phyloP scores from a whole-genome alignment of 2,329 filamentous ascomycete species.

The Endothia cerciana region DNA sequence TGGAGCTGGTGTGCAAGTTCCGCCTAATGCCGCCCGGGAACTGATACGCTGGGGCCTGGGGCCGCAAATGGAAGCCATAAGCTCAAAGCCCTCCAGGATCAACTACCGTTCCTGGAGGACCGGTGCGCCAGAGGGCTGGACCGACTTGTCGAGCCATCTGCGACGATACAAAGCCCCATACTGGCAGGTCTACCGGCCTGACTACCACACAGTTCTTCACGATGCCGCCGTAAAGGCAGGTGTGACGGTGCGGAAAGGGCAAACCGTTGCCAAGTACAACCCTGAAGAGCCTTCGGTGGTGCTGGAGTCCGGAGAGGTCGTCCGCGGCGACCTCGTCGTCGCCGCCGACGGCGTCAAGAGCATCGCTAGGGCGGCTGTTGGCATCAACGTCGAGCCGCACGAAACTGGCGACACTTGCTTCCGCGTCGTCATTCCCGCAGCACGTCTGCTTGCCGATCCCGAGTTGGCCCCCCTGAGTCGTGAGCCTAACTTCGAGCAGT shows the following conservation, averaged over 20 bases:
- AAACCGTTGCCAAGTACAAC: slow-evolving; percentile 12
- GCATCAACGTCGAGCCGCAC: slow-evolving; percentile 25
- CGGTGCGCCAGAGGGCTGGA: slow-evolving; percentile 9
- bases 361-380: slow-evolving; percentile 18
- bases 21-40: slow-evolving; percentile 12
- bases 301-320: slow-evolving; percentile 11
- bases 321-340: slow-evolving; percentile 18
- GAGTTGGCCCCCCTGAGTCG: slow-evolving; percentile 17
- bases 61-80: slow-evolving; percentile 23
- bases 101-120: slow-evolving; percentile 6
- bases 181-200: slow-evolving; percentile 24
- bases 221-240: slow-evolving; percentile 19
- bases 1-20: slow-evolving; percentile 17
- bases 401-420: slow-evolving; percentile 11
- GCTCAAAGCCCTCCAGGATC: slow-evolving; percentile 10
- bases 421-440: slow-evolving; percentile 19
- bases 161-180: slow-evolving; percentile 22
- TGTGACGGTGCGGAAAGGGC: slow-evolving; percentile 12
- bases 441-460: slow-evolving; percentile 7
- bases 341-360: slow-evolving; percentile 22
- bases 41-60: slow-evolving; percentile 13
- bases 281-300: slow-evolving; percentile 17
- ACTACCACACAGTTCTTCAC: slow-evolving; percentile 23
- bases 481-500: slow-evolving; percentile 28
- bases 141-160: slow-evolving; percentile 11